phyloP scores from a whole-genome alignment of 495 filamentous ascomycete genomes.

The Bathelium albidoporum region DNA sequence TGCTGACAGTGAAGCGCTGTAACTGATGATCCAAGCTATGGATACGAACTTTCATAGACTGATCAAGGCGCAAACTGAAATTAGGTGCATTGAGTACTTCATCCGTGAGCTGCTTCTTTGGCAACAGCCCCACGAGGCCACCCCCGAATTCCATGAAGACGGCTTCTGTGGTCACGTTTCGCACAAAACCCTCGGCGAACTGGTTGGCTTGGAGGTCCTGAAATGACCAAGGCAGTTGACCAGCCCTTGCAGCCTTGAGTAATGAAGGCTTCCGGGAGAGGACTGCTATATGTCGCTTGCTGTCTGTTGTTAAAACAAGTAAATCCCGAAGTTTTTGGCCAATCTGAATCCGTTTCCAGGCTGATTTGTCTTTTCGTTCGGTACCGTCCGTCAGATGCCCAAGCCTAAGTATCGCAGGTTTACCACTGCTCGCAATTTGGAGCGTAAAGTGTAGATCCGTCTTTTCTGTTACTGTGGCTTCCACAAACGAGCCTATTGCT shows the following conservation, averaged over 20 bases:
- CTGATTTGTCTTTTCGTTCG: slow-evolving; percentile 56
- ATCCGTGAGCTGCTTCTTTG: slow-evolving; percentile 60
- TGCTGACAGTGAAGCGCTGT: slow-evolving; percentile 51
- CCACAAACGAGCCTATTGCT: slow-evolving; percentile 57
- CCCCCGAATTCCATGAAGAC: slow-evolving; percentile 76
- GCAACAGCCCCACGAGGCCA: slow-evolving; percentile 64
- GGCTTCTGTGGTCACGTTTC: slow-evolving; percentile 65
- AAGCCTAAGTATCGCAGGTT: slow-evolving; percentile 65
- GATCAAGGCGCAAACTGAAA: slow-evolving; percentile 64
- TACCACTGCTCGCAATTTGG: slow-evolving; percentile 56
- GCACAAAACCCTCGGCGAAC: slow-evolving; percentile 68
- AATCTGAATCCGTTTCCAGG: slow-evolving; percentile 66
- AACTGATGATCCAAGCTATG: slow-evolving; percentile 52
- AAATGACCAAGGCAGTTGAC: slow-evolving; percentile 52
- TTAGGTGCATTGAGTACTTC: slow-evolving; percentile 54
- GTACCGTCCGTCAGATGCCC: slow-evolving; percentile 78
- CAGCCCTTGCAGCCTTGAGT: slow-evolving; percentile 59
- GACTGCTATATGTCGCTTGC: slow-evolving; percentile 57
- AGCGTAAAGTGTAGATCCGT: slow-evolving; percentile 67
- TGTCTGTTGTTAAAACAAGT: slow-evolving; percentile 69
- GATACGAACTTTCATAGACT: slow-evolving; percentile 61
- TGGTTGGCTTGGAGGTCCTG: slow-evolving; percentile 60
- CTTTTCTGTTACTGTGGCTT: slow-evolving; percentile 75
- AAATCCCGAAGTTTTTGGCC: slow-evolving; percentile 75
- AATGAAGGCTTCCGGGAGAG: slow-evolving; percentile 74